phyloP scores from a whole-genome alignment of 2,329 filamentous ascomycete genomes.

The Nemania sp. region DNA sequence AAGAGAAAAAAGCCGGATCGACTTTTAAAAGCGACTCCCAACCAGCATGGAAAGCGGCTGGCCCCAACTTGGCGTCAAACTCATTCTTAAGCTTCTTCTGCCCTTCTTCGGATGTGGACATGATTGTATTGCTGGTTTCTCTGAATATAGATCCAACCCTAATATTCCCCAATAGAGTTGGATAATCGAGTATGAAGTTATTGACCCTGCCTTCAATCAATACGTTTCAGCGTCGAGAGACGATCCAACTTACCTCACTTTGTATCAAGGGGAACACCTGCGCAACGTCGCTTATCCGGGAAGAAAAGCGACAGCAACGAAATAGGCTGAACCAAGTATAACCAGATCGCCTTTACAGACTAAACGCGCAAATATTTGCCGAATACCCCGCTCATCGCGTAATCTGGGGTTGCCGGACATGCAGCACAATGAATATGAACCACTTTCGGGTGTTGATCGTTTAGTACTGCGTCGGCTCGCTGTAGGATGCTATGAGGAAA shows the following conservation, averaged over 20 bases:
- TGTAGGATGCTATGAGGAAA: too few relatives aligned
- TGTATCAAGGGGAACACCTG: too few relatives aligned
- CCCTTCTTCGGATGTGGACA: slow-evolving; percentile 24
- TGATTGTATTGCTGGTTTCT: not conserved
- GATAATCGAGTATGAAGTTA: not conserved
- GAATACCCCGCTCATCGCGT: slow-evolving; percentile 9
- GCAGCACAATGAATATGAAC: too few relatives aligned
- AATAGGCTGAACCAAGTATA: slow-evolving; percentile 20
- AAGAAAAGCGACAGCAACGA: not conserved
- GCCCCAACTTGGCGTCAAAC: slow-evolving; percentile 31
- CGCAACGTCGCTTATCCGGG: too few relatives aligned
- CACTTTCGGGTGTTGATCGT: too few relatives aligned
- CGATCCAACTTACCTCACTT: not conserved
- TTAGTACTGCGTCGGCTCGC: too few relatives aligned
- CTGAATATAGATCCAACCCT: too few relatives aligned
- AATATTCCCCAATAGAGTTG: too few relatives aligned
- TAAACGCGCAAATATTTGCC: not conserved
- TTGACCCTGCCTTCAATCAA: not conserved
- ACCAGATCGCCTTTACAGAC: not conserved
- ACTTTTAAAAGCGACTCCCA: slow-evolving; percentile 36
- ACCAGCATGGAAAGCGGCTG: slow-evolving; percentile 32
- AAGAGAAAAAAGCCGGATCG: slow-evolving; percentile 36
- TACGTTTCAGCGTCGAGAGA: not conserved
- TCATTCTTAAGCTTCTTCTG: slow-evolving; percentile 25
- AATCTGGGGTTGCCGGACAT: too few relatives aligned